Evolutionary conservation across 2,329 filamentous ascomycete genomes (phyloP), one percentile per base, ranked within the genome.

Genomic region (Ceratocystiopsis brevicomis): DNA sequence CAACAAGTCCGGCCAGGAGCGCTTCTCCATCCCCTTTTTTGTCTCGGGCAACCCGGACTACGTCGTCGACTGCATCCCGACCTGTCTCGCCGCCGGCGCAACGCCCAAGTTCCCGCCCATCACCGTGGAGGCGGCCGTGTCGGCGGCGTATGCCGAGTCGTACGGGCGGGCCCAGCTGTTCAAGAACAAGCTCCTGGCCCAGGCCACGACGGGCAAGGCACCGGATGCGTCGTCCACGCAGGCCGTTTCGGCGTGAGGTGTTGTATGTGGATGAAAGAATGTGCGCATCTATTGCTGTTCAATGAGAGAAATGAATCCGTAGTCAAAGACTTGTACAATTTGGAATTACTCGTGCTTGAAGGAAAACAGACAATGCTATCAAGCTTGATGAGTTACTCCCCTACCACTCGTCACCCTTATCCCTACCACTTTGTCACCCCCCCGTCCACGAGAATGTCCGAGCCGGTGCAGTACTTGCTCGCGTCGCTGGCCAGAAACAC

Each of bases 401-500:
- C n/a, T n/a, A n/a, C n/a, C n/a, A n/a, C n/a, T n/a, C n/a, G n/a
- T n/a, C n/a, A n/a, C n/a, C n/a, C n/a, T n/a, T n/a, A n/a, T n/a
- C n/a, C n/a, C 25, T 30, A 50, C 48, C 48, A 49, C 38, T 47
- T 50, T 1, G 48, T 47, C 1, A 50, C 47, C 14, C 48, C 48
- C 1, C 45, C 47, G n/a, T 50, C 48, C 2, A 50, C 45, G 0
- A 45, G 40, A 25, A 49, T 47, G 18, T 50, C 48, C 4, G 37
- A 34, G 10, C 48, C 48, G 0, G 45, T 46, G 33, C 47, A 48
- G 21, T 50, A 49, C 45, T 36, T 69, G 53, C 72, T 77, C 0
- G 74, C 74, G 50, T 72, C 67, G 48, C 71, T 73, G 18, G 78
- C 57, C 47, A 78, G 60, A 51, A 76, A 80, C 10, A 77, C 60